Conservation (phyloP, 306 rosid species). For the Pterocarpus macrocarpus region DNA sequence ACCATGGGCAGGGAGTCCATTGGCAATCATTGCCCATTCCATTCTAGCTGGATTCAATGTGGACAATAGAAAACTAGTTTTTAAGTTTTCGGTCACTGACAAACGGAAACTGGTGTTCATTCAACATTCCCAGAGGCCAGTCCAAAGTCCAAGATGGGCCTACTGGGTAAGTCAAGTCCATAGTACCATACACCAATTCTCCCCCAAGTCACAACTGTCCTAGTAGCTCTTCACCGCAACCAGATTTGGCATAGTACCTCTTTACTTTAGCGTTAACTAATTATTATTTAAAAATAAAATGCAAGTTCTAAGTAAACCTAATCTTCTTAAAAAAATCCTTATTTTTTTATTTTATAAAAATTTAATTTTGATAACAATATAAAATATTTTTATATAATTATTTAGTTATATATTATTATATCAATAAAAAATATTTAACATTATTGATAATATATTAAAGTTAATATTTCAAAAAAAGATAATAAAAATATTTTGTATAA, state of each 20-base stretch:
- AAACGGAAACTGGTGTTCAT: not conserved
- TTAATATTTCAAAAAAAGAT: too few relatives aligned
- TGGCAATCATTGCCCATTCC: not conserved
- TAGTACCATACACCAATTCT: not conserved
- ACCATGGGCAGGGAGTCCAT: not conserved
- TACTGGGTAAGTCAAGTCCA: not conserved
- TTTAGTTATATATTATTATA: too few relatives aligned
- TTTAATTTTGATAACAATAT: too few relatives aligned
- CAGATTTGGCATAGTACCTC: too few relatives aligned
- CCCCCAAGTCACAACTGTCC: not conserved
- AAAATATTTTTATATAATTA: too few relatives aligned
- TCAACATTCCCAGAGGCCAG: not conserved
- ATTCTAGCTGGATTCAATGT: not conserved
- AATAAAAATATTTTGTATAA: too few relatives aligned
- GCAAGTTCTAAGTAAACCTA: too few relatives aligned
- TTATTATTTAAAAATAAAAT: not conserved
- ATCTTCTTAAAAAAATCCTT: too few relatives aligned
- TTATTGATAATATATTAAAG: too few relatives aligned
- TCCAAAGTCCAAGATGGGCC: slow-evolving; percentile 28
- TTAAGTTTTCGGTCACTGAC: not conserved
- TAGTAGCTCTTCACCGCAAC: not conserved
- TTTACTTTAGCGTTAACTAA: not conserved
- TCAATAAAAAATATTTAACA: too few relatives aligned
- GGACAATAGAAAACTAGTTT: not conserved
- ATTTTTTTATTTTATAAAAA: too few relatives aligned